Base-by-base conservation (phyloP, 192 early-diverging fungal species). In the Umbelopsis sp. region DNA sequence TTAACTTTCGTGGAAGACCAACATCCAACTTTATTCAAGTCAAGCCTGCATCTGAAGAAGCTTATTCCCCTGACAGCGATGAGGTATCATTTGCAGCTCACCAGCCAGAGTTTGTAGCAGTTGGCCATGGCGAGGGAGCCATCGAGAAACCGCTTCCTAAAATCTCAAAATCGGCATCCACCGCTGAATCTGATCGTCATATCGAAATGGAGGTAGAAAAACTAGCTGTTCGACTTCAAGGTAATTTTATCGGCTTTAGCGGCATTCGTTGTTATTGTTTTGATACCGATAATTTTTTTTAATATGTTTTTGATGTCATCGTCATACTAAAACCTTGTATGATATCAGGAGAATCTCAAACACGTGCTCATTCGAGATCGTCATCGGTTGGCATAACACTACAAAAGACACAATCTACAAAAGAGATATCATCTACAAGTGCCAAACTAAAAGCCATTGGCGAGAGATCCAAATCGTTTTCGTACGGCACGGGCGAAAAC, bases 301-400 rank as follows among this genome's bases (percentile, higher is more conserved):
- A 53, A 26, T n/a, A n/a, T 53, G 9, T 53, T 53, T 32, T 62
- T 32, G 29, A 62, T 62, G 56, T 62, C 56, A 62, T 62, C 17
- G 11, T 7, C 56, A 32, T 62, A 12, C 56, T 34, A 34, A 34
- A 41, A 41, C 34, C 24, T 62, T 62, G 16, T 26, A 11, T n/a
- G 26, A 34, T 29, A 62, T 20, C 31, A 62, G 56, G 31, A 0
- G 31, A 62, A 34, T 7, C 26, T 29, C 12, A 31, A 32, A 22
- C 56, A 62, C 56, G 56, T 62, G 56, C 31, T 16, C 56, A 62
- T 20, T 2, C 31, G 29, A 29, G 56, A 36, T 22, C 47, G 75
- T n/a, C 80, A 77, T 66, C 82, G 76, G 12, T 52, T 74, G 44
- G 74, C 76, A 8, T 72, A 74, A 2, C 75, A 73, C 11, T 75